Conservation (phyloP, 2,329 filamentous ascomycete species). For the Biscogniauxia marginata region DNA sequence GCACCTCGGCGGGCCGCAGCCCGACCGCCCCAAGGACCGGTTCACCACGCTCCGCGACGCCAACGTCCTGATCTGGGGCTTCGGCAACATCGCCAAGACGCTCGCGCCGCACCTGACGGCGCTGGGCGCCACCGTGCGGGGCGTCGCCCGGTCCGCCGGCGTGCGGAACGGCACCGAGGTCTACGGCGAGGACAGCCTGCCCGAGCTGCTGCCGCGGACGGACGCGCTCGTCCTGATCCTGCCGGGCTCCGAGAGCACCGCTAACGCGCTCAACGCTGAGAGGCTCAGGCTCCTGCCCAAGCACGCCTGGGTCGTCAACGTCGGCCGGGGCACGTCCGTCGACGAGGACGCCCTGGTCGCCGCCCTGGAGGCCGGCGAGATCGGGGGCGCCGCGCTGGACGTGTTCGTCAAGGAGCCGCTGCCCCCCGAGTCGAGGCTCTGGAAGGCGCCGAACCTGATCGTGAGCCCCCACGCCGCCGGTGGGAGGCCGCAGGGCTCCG, state of each 20-base stretch:
- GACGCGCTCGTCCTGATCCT: constrained; percentile 69
- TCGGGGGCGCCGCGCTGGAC: constrained; percentile 50
- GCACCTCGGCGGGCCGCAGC: constrained; percentile 61
- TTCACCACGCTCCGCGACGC: constrained; percentile 62
- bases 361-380: constrained; percentile 41
- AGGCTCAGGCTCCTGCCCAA: constrained; percentile 52
- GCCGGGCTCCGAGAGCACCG: constrained; percentile 56
- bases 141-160: constrained; percentile 55
- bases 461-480: constrained; percentile 59
- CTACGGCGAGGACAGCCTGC: constrained; percentile 51
- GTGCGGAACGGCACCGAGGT: constrained; percentile 60
- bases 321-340: constrained; percentile 48
- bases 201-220: constrained; percentile 53
- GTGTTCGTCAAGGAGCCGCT: constrained; percentile 42
- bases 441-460: constrained; percentile 51
- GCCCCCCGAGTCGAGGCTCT: constrained; percentile 42
- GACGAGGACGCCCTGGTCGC: constrained; percentile 49
- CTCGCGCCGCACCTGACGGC: constrained; percentile 53
- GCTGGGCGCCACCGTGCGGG: constrained; percentile 57
- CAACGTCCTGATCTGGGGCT: constrained; percentile 61
- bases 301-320: constrained; percentile 57
- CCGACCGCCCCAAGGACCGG: constrained; percentile 52
- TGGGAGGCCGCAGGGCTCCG: constrained; percentile 58
- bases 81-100: constrained; percentile 64
- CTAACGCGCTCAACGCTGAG: constrained; percentile 54